phyloP scores from a whole-genome alignment of 2,329 filamentous ascomycete species.

The Dothidotthia symphoricarpi region DNA sequence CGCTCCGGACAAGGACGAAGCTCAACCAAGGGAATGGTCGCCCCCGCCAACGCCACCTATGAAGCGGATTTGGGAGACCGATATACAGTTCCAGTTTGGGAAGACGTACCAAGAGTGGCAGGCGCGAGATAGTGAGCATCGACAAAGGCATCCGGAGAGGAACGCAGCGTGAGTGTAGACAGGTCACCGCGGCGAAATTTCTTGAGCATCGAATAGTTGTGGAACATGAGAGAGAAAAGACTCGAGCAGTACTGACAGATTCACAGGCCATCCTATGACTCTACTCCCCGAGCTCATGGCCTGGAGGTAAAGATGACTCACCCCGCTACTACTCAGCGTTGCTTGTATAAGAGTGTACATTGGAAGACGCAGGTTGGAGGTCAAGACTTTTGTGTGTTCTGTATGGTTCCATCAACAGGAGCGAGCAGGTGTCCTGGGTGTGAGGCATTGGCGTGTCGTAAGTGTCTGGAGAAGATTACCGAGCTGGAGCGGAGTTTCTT shows the following conservation, averaged over 20 bases:
- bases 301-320: constrained; percentile 12
- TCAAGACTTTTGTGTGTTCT: constrained; percentile 12
- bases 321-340: constrained; percentile 4
- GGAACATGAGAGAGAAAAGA: too few relatives aligned
- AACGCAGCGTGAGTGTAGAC: constrained; percentile 1
- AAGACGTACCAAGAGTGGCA: constrained; percentile 7
- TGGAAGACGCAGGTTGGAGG: constrained; percentile 6
- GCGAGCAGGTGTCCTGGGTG: constrained; percentile 11
- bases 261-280: not conserved
- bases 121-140: constrained; percentile 1
- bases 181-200: not conserved
- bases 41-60: constrained; percentile 10
- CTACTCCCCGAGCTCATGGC: constrained; percentile 4
- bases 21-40: not conserved
- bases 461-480: constrained; percentile 5
- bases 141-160: constrained; percentile 6
- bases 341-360: not conserved
- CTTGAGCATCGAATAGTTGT: too few relatives aligned
- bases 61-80: constrained; percentile 2
- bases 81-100: constrained; percentile 3
- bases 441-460: constrained; percentile 14
- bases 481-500: constrained; percentile 2
- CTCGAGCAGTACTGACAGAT: too few relatives aligned
- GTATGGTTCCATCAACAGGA: not conserved
- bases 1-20: not conserved